Evolutionary conservation across 2,329 filamentous ascomycete species (phyloP).

Genomic region (Fusarium zealandicum): DNA sequence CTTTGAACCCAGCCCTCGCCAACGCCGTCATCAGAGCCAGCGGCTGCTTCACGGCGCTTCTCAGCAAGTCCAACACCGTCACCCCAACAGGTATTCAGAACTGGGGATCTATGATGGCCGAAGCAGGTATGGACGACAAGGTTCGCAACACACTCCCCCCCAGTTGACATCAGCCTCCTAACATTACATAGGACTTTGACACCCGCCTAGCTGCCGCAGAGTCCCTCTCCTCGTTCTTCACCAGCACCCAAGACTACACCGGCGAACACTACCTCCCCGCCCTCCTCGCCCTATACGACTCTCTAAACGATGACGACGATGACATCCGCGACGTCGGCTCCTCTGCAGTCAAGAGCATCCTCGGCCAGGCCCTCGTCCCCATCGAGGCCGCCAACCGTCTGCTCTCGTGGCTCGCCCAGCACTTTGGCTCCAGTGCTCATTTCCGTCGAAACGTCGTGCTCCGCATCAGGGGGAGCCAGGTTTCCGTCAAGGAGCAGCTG

Average conservation of each 20-base stretch:
- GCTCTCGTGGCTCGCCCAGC: conserved; percentile 50
- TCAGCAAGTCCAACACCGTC: conserved; percentile 35
- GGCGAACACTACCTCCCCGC: conserved; percentile 57
- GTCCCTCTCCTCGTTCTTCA: conserved; percentile 62
- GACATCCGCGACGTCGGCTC: conserved; percentile 77
- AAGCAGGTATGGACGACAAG: conserved; percentile 57
- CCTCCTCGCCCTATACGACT: conserved; percentile 74
- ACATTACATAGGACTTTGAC: conserved; percentile 64
- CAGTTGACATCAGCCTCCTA: conserved; percentile 1
- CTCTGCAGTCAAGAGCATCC: conserved; percentile 54
- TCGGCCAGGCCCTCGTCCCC: conserved; percentile 55
- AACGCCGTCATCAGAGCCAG: conserved; percentile 58
- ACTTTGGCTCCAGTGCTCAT: conserved; percentile 45
- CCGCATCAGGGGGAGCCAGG: conserved; percentile 49
- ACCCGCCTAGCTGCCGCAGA: conserved; percentile 66
- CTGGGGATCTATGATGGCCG: conserved; percentile 61
- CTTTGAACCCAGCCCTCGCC: conserved; percentile 57
- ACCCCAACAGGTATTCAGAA: conserved; percentile 36
- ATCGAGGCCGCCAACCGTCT: conserved; percentile 57
- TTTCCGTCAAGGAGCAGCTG: conserved; percentile 51
- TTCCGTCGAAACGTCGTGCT: conserved; percentile 52
- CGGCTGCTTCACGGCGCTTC: conserved; percentile 53
- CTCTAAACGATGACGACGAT: conserved; percentile 89
- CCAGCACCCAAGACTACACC: conserved; percentile 25
- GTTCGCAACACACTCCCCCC: conserved; percentile 44